These are phyloP conservation scores for Sambucus nigra DNA, from an alignment of 129 eudicot genomes.

Conservation along the genomic window DNA sequence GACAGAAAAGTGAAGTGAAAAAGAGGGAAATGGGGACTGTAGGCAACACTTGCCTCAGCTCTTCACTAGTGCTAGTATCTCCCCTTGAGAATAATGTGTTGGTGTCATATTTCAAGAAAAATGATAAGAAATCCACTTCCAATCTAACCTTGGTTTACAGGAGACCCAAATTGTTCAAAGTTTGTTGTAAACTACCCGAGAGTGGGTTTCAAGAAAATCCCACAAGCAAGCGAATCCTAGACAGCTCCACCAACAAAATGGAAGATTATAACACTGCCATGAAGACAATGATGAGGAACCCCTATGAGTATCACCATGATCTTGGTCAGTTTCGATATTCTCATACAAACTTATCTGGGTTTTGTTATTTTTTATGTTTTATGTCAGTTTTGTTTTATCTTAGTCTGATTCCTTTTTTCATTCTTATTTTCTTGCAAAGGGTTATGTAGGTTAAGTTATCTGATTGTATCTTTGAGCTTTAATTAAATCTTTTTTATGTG, in stretches of 20 bases:
- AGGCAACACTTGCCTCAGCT: constrained; percentile 5
- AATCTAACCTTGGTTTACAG: constrained; percentile 11
- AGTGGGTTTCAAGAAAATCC: constrained; percentile 29
- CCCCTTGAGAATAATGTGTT: constrained; percentile 9
- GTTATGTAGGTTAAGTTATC: neutral
- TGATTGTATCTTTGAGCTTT: neutral
- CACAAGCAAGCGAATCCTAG: constrained; percentile 10
- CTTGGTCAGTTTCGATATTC: constrained; percentile 50
- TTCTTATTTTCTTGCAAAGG: neutral
- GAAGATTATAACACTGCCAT: constrained; percentile 79
- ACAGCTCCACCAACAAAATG: constrained; percentile 34
- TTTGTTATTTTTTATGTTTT: neutral
- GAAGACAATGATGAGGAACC: constrained; percentile 94
- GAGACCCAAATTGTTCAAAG: constrained; percentile 13
- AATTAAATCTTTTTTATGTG: neutral
- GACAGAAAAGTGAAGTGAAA: neutral
- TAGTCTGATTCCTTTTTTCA: neutral
- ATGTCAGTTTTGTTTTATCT: neutral
- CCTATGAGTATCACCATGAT: constrained; percentile 96
- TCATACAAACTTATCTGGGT: neutral
- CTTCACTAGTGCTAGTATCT: constrained; percentile 5
- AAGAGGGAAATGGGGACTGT: constrained; percentile 21
- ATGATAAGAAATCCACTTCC: neutral
- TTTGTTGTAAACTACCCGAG: constrained; percentile 38
- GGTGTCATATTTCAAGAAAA: neutral